phyloP scores from a whole-genome alignment of 148 eudicot genomes.

The Polygonum maritimum region DNA sequence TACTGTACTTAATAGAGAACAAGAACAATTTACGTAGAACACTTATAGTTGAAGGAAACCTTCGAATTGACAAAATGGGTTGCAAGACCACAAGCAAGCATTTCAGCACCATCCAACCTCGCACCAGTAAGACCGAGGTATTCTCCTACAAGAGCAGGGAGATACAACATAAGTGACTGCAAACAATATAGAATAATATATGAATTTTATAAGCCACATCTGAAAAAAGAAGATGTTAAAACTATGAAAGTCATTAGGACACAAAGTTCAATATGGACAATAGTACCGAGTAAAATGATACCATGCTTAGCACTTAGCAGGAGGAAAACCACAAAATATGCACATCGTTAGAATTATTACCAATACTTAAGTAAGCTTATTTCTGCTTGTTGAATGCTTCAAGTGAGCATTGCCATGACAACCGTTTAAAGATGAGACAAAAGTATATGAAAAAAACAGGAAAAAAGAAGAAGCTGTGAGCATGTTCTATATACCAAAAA shows the following conservation, averaged over 20 bases:
- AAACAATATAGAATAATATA: not conserved
- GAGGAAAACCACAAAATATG: not conserved
- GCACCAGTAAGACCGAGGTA: conserved; percentile 82
- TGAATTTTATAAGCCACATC: not conserved
- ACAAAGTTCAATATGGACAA: not conserved
- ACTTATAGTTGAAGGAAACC: conserved; percentile 25
- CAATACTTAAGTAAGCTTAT: not conserved
- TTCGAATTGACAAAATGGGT: conserved; percentile 74
- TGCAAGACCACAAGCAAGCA: conserved; percentile 97
- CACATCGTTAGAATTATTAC: not conserved
- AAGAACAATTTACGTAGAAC: not conserved
- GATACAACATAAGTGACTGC: not conserved
- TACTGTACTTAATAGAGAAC: not conserved
- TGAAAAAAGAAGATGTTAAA: not conserved
- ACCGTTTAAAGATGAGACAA: not conserved
- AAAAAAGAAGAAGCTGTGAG: not conserved
- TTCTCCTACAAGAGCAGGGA: conserved; percentile 48
- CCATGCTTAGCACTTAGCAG: not conserved
- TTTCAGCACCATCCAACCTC: conserved; percentile 94
- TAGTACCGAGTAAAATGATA: not conserved
- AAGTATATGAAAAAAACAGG: not conserved
- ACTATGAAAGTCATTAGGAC: not conserved
- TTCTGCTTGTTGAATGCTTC: not conserved
- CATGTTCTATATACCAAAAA: conserved; percentile 50
- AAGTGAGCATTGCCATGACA: not conserved